These are phyloP conservation scores for Hanseniaspora singularis DNA, from an alignment of 805 yeast genomes.

Conservation along the genomic window DNA sequence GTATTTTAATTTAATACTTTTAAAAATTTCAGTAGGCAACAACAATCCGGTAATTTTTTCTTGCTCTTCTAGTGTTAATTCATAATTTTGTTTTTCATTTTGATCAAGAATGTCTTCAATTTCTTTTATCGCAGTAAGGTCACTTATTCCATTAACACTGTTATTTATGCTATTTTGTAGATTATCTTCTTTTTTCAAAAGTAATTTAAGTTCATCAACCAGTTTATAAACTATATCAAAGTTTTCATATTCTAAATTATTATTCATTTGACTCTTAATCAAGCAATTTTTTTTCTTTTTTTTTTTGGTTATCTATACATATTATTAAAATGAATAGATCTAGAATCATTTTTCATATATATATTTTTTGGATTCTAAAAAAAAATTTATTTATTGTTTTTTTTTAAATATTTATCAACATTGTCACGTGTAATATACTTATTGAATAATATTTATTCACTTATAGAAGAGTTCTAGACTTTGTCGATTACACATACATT, in stretches of 20 bases:
- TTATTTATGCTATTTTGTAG: slow-evolving; percentile 1
- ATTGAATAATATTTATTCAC: too few species aligned
- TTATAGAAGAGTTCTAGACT: too few species aligned
- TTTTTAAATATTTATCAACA: too few species aligned
- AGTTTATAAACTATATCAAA: neutral
- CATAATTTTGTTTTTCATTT: neutral
- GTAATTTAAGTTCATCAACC: neutral
- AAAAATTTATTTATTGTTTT: too few species aligned
- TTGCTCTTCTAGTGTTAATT: neutral
- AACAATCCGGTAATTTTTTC: neutral
- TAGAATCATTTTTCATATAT: too few species aligned
- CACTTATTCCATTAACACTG: neutral
- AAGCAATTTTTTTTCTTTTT: too few species aligned
- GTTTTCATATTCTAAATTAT: slow-evolving; percentile 11
- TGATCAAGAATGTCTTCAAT: neutral
- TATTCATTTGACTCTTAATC: too few species aligned
- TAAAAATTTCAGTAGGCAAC: neutral
- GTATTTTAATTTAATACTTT: neutral
- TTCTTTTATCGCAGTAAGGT: neutral
- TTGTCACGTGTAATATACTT: too few species aligned
- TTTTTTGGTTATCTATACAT: too few species aligned
- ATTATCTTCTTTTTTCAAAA: slow-evolving; percentile 2
- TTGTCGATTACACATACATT: too few species aligned
- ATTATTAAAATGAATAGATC: too few species aligned
- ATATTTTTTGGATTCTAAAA: too few species aligned